Evolutionary conservation across 2,329 filamentous ascomycete genomes (phyloP), one percentile per base, ranked within the genome.

Genomic region (Ophioceras dolichostomum): DNA sequence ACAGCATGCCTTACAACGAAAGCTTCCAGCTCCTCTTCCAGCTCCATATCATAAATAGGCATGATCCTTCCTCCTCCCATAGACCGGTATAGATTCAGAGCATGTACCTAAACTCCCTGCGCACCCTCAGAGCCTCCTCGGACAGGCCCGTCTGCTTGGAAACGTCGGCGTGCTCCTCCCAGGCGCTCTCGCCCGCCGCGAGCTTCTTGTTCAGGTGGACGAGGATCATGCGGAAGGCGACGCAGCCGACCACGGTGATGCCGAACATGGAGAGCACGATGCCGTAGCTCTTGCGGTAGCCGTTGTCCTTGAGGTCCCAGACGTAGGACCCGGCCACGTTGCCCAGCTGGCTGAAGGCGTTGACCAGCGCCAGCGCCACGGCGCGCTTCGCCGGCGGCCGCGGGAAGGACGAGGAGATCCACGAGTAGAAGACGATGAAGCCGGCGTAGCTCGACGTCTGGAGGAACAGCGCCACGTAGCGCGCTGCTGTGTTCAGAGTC

Each of bases 221-320:
- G 4, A 75, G 58, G 39, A 72, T 62, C 44, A 58, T 40, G 16
- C 63, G 60, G 58, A 74, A 67, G 22, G 55, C 40, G 36, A 55
- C 61, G 52, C 67, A 76, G 5, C 71, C 72, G 0, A 62, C 26
- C 22, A 76, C 67, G 0, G 75, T 72, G 29, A 74, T 46, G 4
- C 70, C 72, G 47, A 78, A 79, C 75, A 79, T 79, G 48, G 71
- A 62, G 12, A 69, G 66, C 5, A 79, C 76, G 39, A 80, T 75
- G 4, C 72, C 75, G 47, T 79, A 79, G 42, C 72, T 77, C 58
- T 73, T 68, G 44, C 75, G 66, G 59, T 65, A 79, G 0, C 76
- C 76, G 43, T 79, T 67, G 0, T 65, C 72, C 18, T 62, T 57
- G 35, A 79, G 60, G 37, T 64, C 27, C 39, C 39, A 45, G 13